Conservation (phyloP, 805 yeast genomes). For the Metschnikowia vanudenii region DNA sequence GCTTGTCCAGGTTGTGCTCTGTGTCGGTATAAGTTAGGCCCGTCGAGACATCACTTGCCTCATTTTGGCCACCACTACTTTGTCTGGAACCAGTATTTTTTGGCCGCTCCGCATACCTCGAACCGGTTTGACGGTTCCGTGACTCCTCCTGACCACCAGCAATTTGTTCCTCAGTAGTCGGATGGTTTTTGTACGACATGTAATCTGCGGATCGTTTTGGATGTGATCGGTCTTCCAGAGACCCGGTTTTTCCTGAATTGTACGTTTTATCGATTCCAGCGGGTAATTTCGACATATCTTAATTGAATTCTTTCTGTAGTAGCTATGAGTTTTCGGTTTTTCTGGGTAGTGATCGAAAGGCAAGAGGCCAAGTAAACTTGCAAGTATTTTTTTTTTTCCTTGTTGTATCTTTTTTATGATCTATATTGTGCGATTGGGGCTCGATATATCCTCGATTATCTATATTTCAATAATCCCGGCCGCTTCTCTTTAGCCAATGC, state of each 20-base stretch:
- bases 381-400: not conserved
- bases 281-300: not conserved
- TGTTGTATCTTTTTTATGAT: not conserved
- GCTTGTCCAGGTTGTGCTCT: not conserved
- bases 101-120: not conserved
- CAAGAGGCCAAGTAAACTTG: not conserved
- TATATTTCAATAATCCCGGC: not conserved
- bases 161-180: conserved; percentile 5
- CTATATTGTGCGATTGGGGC: not conserved
- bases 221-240: not conserved
- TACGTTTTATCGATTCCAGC: not conserved
- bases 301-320: not conserved
- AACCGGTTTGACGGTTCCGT: not conserved
- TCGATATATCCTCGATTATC: not conserved
- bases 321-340: not conserved
- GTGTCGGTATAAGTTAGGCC: too few relatives aligned
- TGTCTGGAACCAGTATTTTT: not conserved
- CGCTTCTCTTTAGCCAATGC: too few relatives aligned
- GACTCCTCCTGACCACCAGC: conserved; percentile 4
- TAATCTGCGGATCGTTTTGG: conserved; percentile 1
- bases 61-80: not conserved
- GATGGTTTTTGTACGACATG: conserved; percentile 3
- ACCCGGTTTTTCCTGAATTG: not conserved
- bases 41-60: not conserved
- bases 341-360: not conserved